Conservation (phyloP, 2,329 filamentous ascomycete species). For the Sporothrix euskadiensis region DNA sequence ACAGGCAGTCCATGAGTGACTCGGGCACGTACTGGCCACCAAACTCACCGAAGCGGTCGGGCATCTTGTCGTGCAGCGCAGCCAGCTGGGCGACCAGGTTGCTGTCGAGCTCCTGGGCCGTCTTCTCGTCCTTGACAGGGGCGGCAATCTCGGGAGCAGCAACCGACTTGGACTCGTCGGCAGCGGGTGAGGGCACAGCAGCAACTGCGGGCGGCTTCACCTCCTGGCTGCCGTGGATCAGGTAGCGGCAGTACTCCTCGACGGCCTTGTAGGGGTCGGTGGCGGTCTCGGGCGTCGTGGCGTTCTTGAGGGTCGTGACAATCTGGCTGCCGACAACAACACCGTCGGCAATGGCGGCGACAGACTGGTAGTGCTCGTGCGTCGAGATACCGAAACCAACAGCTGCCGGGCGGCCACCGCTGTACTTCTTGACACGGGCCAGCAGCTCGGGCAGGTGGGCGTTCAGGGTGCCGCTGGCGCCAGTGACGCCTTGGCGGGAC, state of each 20-base stretch:
- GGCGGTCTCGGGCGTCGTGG: conserved; percentile 40
- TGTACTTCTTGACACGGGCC: conserved; percentile 85
- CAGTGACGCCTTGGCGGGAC: conserved; percentile 94
- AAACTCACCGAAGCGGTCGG: conserved; percentile 89
- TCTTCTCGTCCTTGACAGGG: conserved; percentile 56
- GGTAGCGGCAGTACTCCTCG: conserved; percentile 79
- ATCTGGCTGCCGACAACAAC: conserved; percentile 98
- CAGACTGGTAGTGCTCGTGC: conserved; percentile 84
- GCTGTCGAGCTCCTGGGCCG: conserved; percentile 50
- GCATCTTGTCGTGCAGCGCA: conserved; percentile 76
- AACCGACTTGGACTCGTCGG: conserved; percentile 48
- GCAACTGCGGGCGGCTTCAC: conserved; percentile 40
- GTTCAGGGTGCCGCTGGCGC: conserved; percentile 80
- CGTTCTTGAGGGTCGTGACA: conserved; percentile 74
- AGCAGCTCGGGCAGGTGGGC: conserved; percentile 78
- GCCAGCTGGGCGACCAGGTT: conserved; percentile 81
- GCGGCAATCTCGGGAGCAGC: conserved; percentile 62
- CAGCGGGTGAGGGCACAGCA: conserved; percentile 68
- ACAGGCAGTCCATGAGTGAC: conserved; percentile 94
- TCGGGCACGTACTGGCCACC: conserved; percentile 98
- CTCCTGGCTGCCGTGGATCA: conserved; percentile 51
- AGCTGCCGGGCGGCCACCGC: conserved; percentile 83
- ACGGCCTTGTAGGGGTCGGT: conserved; percentile 63
- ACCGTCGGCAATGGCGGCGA: conserved; percentile 82
- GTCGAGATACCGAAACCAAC: conserved; percentile 97